Evolutionary conservation across 1,284 basidiomycete genomes (phyloP), one percentile per base, ranked within the genome.

Genomic region (Pseudozyma thailandica): DNA sequence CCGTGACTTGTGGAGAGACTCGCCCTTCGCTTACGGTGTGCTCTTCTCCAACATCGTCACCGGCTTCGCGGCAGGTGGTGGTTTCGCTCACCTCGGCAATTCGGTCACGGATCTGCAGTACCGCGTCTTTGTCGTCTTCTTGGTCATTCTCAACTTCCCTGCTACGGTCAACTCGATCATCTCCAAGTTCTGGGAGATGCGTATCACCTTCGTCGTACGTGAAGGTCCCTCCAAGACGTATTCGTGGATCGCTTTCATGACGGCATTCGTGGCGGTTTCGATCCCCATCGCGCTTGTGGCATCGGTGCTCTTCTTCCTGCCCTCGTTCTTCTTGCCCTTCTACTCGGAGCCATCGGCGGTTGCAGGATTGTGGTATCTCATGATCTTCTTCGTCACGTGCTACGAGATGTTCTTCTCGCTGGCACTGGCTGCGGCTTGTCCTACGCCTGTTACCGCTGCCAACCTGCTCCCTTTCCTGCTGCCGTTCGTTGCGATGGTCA

Each of bases 11-110:
- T 89, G 87, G 87, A 84, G 89, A 18, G 86, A 88, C 61, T 89
- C 92, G 3, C 88, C 87, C 0, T 94, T 93, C 78, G 84, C 93
- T 54, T 86, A 90, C 83, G 88, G 90, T 27, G 93, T 94, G 84
- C 76, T 92, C 25, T 84, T 84, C 46, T 83, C 85, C 10, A 82
- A 83, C 64, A 74, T 83, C 13, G 60, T 83, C 28, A 80, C 83
- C 6, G 83, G 81, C 41, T 73, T 83, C 66, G 58, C 71, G 13
- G 66, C 68, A 6, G 73, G 72, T 35, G 75, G 73, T 31, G 61
- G 56, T 4, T 77, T 80, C 43, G 54, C 57, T 0, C 50, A 71
- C 25, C 63, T 73, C 3, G 74, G 66, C 39, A 53, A 48, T 31
- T 49, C 44, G 18, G 43, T 57, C 6, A 60, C 51, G 9, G 53